Percentiles rank a stretch among this genome's conserved stretches.
Evolutionary conservation across 2,329 filamentous ascomycete genomes (phyloP).

Genomic region (Thermothelomyces thermophilus): DNA sequence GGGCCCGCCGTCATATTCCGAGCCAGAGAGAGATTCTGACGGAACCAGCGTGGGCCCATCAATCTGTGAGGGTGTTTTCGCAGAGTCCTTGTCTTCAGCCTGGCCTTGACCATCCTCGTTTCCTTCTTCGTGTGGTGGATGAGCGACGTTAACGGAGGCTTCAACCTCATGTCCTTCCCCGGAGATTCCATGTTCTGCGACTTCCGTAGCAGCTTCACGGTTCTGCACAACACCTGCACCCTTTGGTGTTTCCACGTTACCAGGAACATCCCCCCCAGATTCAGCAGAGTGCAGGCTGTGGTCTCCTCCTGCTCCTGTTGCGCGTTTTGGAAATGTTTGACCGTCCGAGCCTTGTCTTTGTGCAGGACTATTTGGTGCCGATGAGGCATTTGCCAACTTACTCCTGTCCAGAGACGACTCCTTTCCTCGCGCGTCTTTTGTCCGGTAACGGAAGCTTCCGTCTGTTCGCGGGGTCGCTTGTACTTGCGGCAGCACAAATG

Average conservation of each 20-base stretch:
- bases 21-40: background rate
- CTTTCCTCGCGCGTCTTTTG: conserved; percentile 3
- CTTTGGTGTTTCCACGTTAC: too few relatives aligned
- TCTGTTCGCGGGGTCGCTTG: conserved; percentile 14
- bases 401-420: background rate
- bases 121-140: background rate
- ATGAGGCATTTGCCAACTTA: background rate
- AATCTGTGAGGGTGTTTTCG: conserved; percentile 12
- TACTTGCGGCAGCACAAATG: background rate
- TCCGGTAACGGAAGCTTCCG: conserved; percentile 22
- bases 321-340: background rate
- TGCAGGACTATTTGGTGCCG: background rate
- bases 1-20: conserved; percentile 4
- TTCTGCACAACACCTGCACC: too few relatives aligned
- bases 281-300: too few relatives aligned
- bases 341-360: background rate
- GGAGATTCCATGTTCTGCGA: background rate
- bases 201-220: too few relatives aligned
- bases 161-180: background rate
- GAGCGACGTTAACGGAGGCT: background rate
- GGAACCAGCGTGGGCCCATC: conserved; percentile 20
- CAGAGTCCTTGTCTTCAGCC: background rate
- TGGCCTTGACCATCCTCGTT: background rate
- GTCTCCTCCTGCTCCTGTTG: too few relatives aligned
- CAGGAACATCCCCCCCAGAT: background rate